Evolutionary conservation across 225 moss, liverwort and hornwort species (phyloP).

Genomic region (Polytrichum formosum): DNA sequence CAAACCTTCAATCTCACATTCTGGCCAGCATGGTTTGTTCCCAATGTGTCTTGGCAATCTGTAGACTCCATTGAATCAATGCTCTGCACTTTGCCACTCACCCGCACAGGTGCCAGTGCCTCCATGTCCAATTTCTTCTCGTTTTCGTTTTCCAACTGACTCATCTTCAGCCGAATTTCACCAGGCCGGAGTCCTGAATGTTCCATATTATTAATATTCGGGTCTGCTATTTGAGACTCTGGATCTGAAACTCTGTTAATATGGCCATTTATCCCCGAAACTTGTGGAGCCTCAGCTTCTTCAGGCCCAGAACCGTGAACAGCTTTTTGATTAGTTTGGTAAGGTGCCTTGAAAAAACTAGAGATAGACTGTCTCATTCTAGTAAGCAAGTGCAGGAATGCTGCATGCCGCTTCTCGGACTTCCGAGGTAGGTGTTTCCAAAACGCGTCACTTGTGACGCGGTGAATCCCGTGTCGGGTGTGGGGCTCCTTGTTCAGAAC

Average conservation of each 20-base stretch:
- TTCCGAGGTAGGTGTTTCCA: neutral
- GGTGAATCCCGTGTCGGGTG: slow-evolving; percentile 1
- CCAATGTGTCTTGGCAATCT: no score
- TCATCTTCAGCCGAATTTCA: slow-evolving; percentile 13
- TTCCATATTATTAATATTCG: neutral
- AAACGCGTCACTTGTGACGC: slow-evolving; percentile 2
- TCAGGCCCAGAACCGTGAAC: neutral
- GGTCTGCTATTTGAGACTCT: neutral
- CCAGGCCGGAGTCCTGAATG: neutral
- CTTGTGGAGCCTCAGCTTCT: neutral
- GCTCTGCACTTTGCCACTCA: slow-evolving; percentile 9
- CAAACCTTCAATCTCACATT: slow-evolving; percentile 13
- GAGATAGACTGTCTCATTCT: neutral
- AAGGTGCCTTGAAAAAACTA: slow-evolving; percentile 6
- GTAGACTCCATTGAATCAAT: slow-evolving; percentile 2
- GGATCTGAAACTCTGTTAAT: neutral
- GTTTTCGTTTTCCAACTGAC: slow-evolving; percentile 20
- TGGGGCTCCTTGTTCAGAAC: neutral
- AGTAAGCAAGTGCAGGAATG: neutral
- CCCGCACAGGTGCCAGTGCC: slow-evolving; percentile 20
- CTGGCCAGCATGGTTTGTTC: neutral
- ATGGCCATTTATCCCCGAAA: neutral
- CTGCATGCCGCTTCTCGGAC: neutral
- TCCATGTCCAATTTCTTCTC: slow-evolving; percentile 37
- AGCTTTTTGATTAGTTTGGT: neutral